Percentiles rank a stretch among this genome's conserved stretches.
Conservation (phyloP, 2,329 filamentous ascomycete species). For the Fusarium neocosmosporiellum region DNA sequence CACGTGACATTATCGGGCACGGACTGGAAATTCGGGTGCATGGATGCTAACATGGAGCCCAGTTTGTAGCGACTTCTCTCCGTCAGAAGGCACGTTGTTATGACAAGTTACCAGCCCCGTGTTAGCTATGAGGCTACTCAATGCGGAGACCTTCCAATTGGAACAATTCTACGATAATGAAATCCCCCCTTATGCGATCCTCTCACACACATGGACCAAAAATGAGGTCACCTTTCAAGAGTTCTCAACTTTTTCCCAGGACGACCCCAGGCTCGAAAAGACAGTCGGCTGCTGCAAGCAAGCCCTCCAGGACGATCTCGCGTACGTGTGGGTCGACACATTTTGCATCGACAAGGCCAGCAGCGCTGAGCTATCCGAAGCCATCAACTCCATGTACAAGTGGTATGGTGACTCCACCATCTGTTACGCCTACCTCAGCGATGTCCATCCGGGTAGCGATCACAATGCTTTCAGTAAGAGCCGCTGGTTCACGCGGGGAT, state of each 20-base stretch:
- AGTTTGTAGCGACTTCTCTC: background rate
- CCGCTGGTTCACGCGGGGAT: background rate
- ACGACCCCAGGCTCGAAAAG: background rate
- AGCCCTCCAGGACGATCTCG: background rate
- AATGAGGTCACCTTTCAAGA: background rate
- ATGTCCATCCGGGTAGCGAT: background rate
- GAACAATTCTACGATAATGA: background rate
- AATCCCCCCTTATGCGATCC: background rate
- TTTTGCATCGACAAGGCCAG: background rate
- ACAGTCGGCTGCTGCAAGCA: background rate
- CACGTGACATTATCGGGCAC: background rate
- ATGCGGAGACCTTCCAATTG: background rate
- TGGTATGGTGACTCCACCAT: background rate
- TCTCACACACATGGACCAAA: background rate
- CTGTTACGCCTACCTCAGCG: background rate
- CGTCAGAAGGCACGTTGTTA: background rate
- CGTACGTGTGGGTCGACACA: background rate
- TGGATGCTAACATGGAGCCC: background rate
- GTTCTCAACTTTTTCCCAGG: background rate
- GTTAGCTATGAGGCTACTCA: background rate
- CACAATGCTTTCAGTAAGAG: background rate
- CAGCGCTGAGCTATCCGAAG: background rate
- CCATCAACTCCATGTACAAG: background rate
- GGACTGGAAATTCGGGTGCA: background rate
- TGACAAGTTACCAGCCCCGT: background rate